phyloP scores from a whole-genome alignment of 352 stramenopile genomes.

The Phytophthora litchii region DNA sequence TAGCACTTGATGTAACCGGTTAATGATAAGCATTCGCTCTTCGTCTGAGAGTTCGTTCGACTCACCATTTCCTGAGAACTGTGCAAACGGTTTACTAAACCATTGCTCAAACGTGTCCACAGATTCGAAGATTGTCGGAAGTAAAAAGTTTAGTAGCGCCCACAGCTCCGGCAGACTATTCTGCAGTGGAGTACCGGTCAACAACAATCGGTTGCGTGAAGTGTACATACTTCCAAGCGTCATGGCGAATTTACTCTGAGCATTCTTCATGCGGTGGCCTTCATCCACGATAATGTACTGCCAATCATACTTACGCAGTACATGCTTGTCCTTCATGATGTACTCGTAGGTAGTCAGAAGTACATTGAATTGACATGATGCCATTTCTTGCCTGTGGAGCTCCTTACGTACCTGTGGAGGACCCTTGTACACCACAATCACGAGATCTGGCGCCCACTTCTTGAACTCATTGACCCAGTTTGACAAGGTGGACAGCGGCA shows the following conservation, averaged over 20 bases:
- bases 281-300: constrained; percentile 95
- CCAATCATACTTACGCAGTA: constrained; percentile 91
- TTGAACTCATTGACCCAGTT: constrained; percentile 96
- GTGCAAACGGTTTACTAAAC: constrained; percentile 89
- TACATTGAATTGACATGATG: constrained; percentile 91
- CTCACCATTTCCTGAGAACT: constrained; percentile 78
- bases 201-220: constrained; percentile 91
- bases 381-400: constrained; percentile 81
- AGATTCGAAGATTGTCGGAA: constrained; percentile 92
- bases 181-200: constrained; percentile 98
- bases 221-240: constrained; percentile 85
- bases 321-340: constrained; percentile 92
- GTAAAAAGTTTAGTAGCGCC: constrained; percentile 92
- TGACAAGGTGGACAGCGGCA: constrained; percentile 94
- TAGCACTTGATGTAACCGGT: constrained; percentile 84
- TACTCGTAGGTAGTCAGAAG: constrained; percentile 95
- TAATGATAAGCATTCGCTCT: constrained; percentile 91
- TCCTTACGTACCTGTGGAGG: constrained; percentile 83
- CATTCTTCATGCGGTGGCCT: constrained; percentile 93
- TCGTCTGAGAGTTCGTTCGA: constrained; percentile 87
- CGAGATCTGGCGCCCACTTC: constrained; percentile 95
- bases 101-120: constrained; percentile 92
- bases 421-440: constrained; percentile 97
- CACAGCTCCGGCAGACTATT: constrained; percentile 96
- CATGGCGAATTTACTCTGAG: constrained; percentile 91